Conservation (phyloP, 2,329 filamentous ascomycete species). For the Claviceps sp. region DNA sequence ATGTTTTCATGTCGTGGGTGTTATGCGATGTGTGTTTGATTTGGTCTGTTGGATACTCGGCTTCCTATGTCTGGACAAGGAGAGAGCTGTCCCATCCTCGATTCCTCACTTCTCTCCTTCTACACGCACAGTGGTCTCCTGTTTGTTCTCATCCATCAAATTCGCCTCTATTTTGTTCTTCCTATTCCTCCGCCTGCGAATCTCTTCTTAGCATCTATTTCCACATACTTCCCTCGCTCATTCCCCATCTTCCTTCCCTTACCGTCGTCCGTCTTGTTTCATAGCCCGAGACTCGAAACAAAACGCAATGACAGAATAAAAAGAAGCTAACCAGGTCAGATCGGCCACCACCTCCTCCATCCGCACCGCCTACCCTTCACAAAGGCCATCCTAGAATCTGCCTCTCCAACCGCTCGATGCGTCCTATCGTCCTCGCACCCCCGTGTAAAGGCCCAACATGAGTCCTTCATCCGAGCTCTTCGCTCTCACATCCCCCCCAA, state of each 20-base stretch:
- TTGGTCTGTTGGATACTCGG: too few species aligned
- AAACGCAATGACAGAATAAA: neutral
- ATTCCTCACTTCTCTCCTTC: too few species aligned
- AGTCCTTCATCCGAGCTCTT: conserved; percentile 6
- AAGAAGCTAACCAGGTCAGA: conserved; percentile 22
- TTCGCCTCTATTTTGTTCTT: too few species aligned
- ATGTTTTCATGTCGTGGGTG: too few species aligned
- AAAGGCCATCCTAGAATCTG: conserved; percentile 44
- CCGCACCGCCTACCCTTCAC: conserved; percentile 32
- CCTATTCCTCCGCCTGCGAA: too few species aligned
- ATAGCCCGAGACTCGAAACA: too few species aligned
- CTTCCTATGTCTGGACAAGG: too few species aligned
- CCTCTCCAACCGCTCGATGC: conserved; percentile 40
- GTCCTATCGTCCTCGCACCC: conserved; percentile 40
- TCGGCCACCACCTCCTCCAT: conserved; percentile 54
- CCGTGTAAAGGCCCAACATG: conserved; percentile 41
- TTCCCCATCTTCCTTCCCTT: conserved; percentile 1
- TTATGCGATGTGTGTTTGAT: too few species aligned
- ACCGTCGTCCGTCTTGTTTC: neutral
- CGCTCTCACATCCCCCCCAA: neutral
- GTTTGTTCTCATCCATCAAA: too few species aligned
- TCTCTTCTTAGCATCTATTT: too few species aligned
- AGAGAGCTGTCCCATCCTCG: too few species aligned
- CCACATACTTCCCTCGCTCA: neutral
- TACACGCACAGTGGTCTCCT: too few species aligned